These are phyloP conservation scores for Dioszegia hungarica DNA, from an alignment of 768 basidiomycete species.

Conservation along the genomic window DNA sequence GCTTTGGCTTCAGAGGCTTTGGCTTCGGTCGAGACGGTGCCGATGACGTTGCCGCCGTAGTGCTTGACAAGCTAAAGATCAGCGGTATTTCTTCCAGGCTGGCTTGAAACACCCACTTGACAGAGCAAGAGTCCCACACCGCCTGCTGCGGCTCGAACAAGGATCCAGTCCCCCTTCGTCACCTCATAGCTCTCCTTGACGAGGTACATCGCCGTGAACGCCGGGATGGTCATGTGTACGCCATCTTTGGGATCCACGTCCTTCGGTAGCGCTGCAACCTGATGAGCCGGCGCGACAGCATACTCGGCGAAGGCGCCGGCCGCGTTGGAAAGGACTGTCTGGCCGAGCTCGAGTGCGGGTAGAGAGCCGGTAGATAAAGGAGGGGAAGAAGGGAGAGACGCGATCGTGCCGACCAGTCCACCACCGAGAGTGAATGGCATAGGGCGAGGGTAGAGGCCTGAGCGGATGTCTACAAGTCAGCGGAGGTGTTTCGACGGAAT, in stretches of 20 bases:
- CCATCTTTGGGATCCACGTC: conserved; percentile 57
- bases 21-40: conserved; percentile 77
- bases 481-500: neutral
- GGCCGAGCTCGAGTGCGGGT: conserved; percentile 63
- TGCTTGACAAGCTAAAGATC: conserved; percentile 60
- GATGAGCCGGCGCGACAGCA: conserved; percentile 61
- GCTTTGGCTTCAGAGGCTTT: conserved; percentile 76
- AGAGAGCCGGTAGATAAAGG: conserved; percentile 59
- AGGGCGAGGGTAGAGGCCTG: conserved; percentile 53
- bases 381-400: conserved; percentile 65
- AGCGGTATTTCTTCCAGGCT: neutral
- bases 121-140: conserved; percentile 60
- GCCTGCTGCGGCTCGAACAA: conserved; percentile 88
- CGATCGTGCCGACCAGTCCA: conserved; percentile 72
- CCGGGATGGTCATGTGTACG: conserved; percentile 67
- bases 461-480: conserved; percentile 59
- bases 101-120: conserved; percentile 39
- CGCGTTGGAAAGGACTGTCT: conserved; percentile 57
- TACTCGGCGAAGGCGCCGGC: conserved; percentile 62
- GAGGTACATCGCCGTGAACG: conserved; percentile 68
- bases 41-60: conserved; percentile 83
- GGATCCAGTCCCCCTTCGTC: conserved; percentile 64
- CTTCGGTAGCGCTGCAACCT: conserved; percentile 63
- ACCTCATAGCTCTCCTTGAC: conserved; percentile 81
- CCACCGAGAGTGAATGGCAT: conserved; percentile 59